phyloP scores from a whole-genome alignment of 345 rosid species.

The Rhodamnia rubescens region DNA sequence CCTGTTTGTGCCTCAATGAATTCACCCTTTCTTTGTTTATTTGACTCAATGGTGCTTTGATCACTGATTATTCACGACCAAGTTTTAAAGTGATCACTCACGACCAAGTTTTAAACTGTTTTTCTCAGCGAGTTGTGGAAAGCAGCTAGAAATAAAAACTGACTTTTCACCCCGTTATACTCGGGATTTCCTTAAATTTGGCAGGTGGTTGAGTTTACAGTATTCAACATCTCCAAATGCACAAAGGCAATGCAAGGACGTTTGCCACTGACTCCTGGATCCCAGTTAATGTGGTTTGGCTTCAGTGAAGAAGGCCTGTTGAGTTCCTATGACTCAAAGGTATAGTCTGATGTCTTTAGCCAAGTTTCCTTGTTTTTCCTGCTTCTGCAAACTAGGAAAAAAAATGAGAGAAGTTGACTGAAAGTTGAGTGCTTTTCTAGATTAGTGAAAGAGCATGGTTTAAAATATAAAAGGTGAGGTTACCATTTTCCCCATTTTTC shows the following conservation, averaged over 20 bases:
- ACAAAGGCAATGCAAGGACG: conserved; percentile 50
- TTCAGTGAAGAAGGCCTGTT: conserved; percentile 86
- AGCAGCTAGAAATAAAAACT: neutral
- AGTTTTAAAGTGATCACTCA: neutral
- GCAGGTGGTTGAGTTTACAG: conserved; percentile 74
- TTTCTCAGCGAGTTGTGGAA: neutral
- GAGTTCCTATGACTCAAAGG: conserved; percentile 87
- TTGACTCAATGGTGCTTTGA: neutral
- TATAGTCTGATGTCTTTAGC: conserved; percentile 7
- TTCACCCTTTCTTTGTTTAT: neutral
- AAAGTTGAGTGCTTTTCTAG: neutral
- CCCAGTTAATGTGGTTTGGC: conserved; percentile 73
- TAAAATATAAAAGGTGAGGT: neutral
- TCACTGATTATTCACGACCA: neutral
- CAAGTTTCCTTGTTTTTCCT: neutral
- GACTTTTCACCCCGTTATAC: neutral
- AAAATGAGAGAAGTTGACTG: neutral
- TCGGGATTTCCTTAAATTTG: neutral
- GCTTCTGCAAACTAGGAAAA: neutral
- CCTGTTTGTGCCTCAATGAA: neutral
- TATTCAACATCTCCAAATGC: conserved; percentile 47
- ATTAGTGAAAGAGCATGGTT: neutral
- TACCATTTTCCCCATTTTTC: neutral
- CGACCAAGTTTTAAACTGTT: neutral
- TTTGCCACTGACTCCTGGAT: conserved; percentile 78